Evolutionary conservation across 441 rosid genomes (phyloP).

Genomic region (Arabidopsis lyrata): DNA sequence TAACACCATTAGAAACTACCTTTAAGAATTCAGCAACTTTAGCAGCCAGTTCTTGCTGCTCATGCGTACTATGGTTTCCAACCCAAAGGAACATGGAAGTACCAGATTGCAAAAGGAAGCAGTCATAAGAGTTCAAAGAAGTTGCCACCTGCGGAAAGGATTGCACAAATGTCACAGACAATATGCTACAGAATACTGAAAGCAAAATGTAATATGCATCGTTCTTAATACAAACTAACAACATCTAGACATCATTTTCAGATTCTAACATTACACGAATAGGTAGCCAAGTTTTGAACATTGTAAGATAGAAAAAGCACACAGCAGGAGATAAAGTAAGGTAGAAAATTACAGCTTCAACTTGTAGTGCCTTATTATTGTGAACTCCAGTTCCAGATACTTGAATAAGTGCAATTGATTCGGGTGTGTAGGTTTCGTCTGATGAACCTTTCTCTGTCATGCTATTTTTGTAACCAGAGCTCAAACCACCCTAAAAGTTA

Average conservation of each 20-base stretch:
- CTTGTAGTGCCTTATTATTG: constrained; percentile 82
- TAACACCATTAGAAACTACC: constrained; percentile 52
- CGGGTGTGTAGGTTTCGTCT: constrained; percentile 81
- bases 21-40: constrained; percentile 89
- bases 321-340: constrained; percentile 17
- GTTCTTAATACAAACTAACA: constrained; percentile 20
- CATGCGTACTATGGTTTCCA: constrained; percentile 92
- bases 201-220: constrained; percentile 8
- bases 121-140: constrained; percentile 82
- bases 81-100: constrained; percentile 91
- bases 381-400: constrained; percentile 88
- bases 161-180: constrained; percentile 25
- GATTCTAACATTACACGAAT: constrained; percentile 7
- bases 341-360: constrained; percentile 73
- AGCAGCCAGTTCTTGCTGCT: constrained; percentile 85
- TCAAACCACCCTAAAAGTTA: constrained; percentile 82
- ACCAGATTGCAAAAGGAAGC: constrained; percentile 98
- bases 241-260: constrained; percentile 1
- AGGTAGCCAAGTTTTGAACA: constrained; percentile 4
- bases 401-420: constrained; percentile 81
- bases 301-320: constrained; percentile 7
- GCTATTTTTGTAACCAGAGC: constrained; percentile 85
- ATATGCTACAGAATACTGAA: constrained; percentile 8
- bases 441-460: constrained; percentile 71
- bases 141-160: constrained; percentile 74